Conservation (phyloP, 2,329 filamentous ascomycete species). For the Dothidotthia symphoricarpi region DNA sequence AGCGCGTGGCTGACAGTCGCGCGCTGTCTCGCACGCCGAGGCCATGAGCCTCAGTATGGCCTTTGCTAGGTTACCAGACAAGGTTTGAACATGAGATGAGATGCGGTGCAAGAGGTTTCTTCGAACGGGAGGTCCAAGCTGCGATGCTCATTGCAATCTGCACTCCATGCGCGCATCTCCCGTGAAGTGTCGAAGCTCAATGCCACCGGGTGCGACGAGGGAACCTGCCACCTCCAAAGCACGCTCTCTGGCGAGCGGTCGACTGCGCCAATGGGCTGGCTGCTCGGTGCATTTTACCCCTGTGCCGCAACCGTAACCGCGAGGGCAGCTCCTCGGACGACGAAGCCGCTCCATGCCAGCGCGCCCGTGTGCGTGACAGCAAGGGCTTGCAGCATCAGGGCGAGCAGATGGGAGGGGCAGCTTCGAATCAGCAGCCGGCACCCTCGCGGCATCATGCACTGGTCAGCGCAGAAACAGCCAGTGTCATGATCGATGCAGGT, state of each 20-base stretch:
- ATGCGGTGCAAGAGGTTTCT: neutral
- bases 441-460: conserved; percentile 3
- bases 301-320: too few relatives aligned
- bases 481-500: conserved; percentile 26
- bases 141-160: neutral
- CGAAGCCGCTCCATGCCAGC: too few relatives aligned
- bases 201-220: conserved; percentile 5
- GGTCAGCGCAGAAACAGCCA: conserved; percentile 15
- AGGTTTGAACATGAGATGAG: too few relatives aligned
- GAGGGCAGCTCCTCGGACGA: too few relatives aligned
- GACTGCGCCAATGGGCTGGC: conserved; percentile 6
- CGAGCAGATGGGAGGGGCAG: conserved; percentile 7
- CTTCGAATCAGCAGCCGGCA: conserved; percentile 9
- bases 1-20: too few relatives aligned
- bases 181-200: conserved; percentile 6
- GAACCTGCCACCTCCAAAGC: conserved; percentile 4
- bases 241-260: conserved; percentile 8
- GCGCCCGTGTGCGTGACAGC: conserved; percentile 9
- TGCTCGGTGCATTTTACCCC: neutral
- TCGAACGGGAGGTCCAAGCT: conserved; percentile 10
- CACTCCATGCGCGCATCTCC: conserved; percentile 3
- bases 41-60: neutral
- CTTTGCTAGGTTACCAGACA: too few relatives aligned
- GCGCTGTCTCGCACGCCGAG: too few relatives aligned
- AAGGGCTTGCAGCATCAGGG: conserved; percentile 6